Base-by-base conservation (phyloP, 1,139 yeast species). In the Sugiyamaella xylanicola region DNA sequence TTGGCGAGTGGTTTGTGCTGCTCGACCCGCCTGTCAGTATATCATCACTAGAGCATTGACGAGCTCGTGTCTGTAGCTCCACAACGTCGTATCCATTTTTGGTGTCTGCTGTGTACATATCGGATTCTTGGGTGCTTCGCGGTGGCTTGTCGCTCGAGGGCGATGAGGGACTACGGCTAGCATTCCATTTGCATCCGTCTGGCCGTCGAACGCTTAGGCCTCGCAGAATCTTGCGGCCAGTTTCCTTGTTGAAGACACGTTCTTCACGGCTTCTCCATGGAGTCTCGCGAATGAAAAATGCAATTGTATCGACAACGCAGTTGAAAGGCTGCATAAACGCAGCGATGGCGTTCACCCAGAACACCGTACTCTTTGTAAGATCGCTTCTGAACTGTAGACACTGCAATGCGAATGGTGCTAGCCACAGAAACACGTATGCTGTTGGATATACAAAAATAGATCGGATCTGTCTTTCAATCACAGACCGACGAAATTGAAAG, bases 391-490 rank as follows among this genome's bases (percentile, higher is more conserved):
- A 56, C 68, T 84, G 88, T 5, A 88, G 77, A 49, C 83, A 76
- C 65, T 86, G 87, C 41, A 84, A 78, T n/a, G 86, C 79, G 59
- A 89, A 81, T 0, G 97, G 97, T 62, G 88, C 85, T 15, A 86
- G 68, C 96, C 97, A 90, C 49, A 90, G 72, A 42, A 87, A 76
- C 55, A 87, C 77, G 69, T 89, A 91, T 0, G 96, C 87, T 42
- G 86, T 74, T 1, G 97, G 97, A 68, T 91, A 91, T 42, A 91
- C 78, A 69, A 91, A 89, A 51, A 91, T 86, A 17, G 87, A 78
- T 62, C 84, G 84, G 80, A 89, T 84, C 71, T 90, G 96, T 58
- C 85, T 84, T 65, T 86, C 84, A 56, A 91, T 87, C 62, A 82
- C 78, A 39, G 78, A 72, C 61, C 89, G 84, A 29, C 93, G 77